These are phyloP conservation scores for Incumbomyces delicatus DNA, from an alignment of 2,329 filamentous ascomycete species.

Conservation along the genomic window DNA sequence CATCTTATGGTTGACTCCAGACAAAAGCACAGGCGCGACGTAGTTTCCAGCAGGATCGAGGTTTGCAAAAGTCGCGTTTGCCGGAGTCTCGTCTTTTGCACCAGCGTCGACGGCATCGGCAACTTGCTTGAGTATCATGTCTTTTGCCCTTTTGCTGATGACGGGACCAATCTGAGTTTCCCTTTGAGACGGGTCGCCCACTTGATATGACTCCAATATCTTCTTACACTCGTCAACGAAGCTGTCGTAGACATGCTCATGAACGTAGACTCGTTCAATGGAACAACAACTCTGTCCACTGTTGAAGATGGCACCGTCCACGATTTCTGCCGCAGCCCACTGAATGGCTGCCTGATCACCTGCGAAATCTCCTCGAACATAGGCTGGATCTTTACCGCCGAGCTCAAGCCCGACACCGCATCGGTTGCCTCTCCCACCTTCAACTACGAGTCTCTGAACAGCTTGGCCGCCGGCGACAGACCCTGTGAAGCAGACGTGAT, in stretches of 20 bases:
- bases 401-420: slow-evolving; percentile 74
- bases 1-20: slow-evolving; percentile 72
- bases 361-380: slow-evolving; percentile 68
- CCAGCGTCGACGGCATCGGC: slow-evolving; percentile 74
- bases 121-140: slow-evolving; percentile 68
- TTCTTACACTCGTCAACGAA: slow-evolving; percentile 73
- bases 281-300: slow-evolving; percentile 97
- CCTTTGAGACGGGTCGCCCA: slow-evolving; percentile 78
- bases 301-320: slow-evolving; percentile 94
- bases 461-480: slow-evolving; percentile 80
- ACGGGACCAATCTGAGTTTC: slow-evolving; percentile 80
- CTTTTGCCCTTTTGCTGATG: slow-evolving; percentile 67
- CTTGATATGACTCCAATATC: slow-evolving; percentile 68
- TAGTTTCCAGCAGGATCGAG: slow-evolving; percentile 75
- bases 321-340: slow-evolving; percentile 89
- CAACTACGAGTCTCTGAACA: slow-evolving; percentile 72
- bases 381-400: slow-evolving; percentile 90
- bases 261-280: slow-evolving; percentile 83
- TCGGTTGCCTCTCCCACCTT: slow-evolving; percentile 8
- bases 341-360: slow-evolving; percentile 48
- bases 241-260: slow-evolving; percentile 70
- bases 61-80: slow-evolving; percentile 65
- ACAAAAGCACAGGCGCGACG: slow-evolving; percentile 74
- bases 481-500: slow-evolving; percentile 84
- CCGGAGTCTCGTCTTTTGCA: slow-evolving; percentile 73